These are phyloP conservation scores for Populus euphratica DNA, from an alignment of 345 rosid species.

Conservation along the genomic window DNA sequence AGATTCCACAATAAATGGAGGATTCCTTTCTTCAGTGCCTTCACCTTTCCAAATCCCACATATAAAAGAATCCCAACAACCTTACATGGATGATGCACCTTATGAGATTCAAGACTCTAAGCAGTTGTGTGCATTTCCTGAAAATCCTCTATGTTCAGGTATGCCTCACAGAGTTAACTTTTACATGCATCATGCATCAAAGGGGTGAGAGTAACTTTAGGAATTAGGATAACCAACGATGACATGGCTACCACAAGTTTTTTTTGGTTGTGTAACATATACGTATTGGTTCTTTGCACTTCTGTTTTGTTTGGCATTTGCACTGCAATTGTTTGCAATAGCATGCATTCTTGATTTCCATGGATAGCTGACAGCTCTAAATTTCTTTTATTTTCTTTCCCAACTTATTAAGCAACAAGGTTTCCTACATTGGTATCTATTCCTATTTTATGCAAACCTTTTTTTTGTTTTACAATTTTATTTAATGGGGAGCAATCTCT, in stretches of 20 bases:
- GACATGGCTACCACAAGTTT: neutral
- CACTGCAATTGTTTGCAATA: neutral
- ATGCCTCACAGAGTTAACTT: neutral
- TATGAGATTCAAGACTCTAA: slow-evolving; percentile 33
- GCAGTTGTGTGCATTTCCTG: slow-evolving; percentile 27
- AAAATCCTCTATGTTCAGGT: slow-evolving; percentile 45
- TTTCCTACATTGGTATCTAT: neutral
- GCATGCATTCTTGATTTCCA: neutral
- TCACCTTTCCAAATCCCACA: slow-evolving; percentile 63
- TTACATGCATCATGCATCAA: neutral
- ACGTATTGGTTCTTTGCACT: neutral
- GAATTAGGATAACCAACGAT: neutral
- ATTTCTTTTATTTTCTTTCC: neutral
- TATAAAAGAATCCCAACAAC: slow-evolving; percentile 47
- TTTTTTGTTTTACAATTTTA: neutral
- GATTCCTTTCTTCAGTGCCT: slow-evolving; percentile 46
- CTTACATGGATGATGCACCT: slow-evolving; percentile 38
- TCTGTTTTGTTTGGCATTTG: too few relatives aligned
- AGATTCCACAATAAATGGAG: slow-evolving; percentile 83
- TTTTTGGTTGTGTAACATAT: neutral
- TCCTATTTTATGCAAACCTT: neutral
- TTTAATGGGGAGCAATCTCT: slow-evolving; percentile 8
- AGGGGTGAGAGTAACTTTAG: neutral
- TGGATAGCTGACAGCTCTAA: neutral
- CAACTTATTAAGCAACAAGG: neutral